Evolutionary conservation across 805 yeast species (phyloP).

Genomic region (Kodamaea kakaduensis): DNA sequence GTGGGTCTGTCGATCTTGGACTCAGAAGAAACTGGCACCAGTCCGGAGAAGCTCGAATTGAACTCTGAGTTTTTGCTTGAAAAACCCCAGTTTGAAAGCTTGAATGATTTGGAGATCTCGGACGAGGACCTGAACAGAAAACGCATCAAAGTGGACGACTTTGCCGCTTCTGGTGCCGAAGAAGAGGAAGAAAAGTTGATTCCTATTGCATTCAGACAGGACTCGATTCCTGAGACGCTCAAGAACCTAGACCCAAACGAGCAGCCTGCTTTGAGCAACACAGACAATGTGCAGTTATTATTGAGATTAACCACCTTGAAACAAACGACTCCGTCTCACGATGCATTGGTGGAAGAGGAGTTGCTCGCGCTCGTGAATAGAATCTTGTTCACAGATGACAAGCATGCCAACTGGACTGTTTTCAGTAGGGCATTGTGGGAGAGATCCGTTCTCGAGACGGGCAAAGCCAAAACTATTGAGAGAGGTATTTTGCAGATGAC

Average conservation of each 20-base stretch:
- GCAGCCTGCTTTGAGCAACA: conserved; percentile 68
- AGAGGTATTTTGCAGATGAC: conserved; percentile 93
- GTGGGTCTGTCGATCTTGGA: conserved; percentile 24
- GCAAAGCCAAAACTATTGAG: conserved; percentile 81
- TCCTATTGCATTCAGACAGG: conserved; percentile 60
- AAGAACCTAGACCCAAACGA: conserved; percentile 67
- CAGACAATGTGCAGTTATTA: conserved; percentile 72
- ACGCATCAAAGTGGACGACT: conserved; percentile 39
- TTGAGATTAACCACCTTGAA: conserved; percentile 60
- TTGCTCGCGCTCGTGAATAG: conserved; percentile 72
- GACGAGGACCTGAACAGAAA: conserved; percentile 33
- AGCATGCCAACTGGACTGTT: conserved; percentile 63
- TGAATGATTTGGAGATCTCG: conserved; percentile 43
- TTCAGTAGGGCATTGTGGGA: conserved; percentile 86
- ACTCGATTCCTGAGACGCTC: conserved; percentile 56
- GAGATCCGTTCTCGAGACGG: conserved; percentile 78
- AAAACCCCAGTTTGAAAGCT: conserved; percentile 62
- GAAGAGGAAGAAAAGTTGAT: conserved; percentile 40
- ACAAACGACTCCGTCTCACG: conserved; percentile 68
- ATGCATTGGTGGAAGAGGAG: conserved; percentile 75
- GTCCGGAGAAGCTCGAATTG: conserved; percentile 57
- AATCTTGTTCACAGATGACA: conserved; percentile 48
- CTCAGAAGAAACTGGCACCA: conserved; percentile 15
- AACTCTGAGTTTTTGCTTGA: conserved; percentile 79
- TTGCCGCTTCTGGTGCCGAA: conserved; percentile 11